A percentile compares a stretch with the other conserved stretches of the same genome.
phyloP scores from a whole-genome alignment of 371 early-diverging fungal species.

The Nematocida sp. region DNA sequence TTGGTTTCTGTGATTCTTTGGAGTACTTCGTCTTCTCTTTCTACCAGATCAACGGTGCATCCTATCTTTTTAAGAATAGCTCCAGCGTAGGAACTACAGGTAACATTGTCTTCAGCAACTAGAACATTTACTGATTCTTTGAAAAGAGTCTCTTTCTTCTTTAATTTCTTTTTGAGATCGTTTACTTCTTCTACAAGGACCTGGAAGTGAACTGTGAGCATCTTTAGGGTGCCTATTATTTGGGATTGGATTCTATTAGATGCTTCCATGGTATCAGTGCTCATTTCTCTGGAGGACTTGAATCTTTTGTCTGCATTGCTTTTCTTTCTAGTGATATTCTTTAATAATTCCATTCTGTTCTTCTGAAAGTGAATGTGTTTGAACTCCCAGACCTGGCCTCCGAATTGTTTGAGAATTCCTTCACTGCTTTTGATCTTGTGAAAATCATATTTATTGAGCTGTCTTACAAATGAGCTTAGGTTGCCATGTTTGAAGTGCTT shows the following conservation, averaged over 20 bases:
- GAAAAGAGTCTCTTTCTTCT: slow-evolving; percentile 42
- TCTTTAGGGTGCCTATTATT: slow-evolving; percentile 51
- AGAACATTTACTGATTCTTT: slow-evolving; percentile 32
- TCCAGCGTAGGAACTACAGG: slow-evolving; percentile 49
- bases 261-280: slow-evolving; percentile 41
- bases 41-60: slow-evolving; percentile 18
- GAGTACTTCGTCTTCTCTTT: slow-evolving; percentile 17
- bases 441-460: slow-evolving; percentile 88
- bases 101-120: slow-evolving; percentile 48
- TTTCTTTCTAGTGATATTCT: slow-evolving; percentile 61
- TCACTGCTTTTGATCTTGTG: slow-evolving; percentile 69
- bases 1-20: slow-evolving; percentile 26
- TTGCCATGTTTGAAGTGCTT: slow-evolving; percentile 81
- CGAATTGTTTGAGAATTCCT: slow-evolving; percentile 43
- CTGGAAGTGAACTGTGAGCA: slow-evolving; percentile 59
- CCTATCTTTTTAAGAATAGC: slow-evolving; percentile 50
- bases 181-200: slow-evolving; percentile 59
- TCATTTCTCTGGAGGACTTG: slow-evolving; percentile 25
- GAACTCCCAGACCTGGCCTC: slow-evolving; percentile 60
- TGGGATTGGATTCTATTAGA: slow-evolving; percentile 55
- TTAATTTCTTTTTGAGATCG: slow-evolving; percentile 56
- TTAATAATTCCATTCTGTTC: slow-evolving; percentile 51
- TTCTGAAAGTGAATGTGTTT: slow-evolving; percentile 59
- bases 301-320: slow-evolving; percentile 50
- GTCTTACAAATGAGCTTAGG: slow-evolving; percentile 81